Evolutionary conservation across 805 yeast species (phyloP).

Genomic region (Yarrowia yakushimensis): DNA sequence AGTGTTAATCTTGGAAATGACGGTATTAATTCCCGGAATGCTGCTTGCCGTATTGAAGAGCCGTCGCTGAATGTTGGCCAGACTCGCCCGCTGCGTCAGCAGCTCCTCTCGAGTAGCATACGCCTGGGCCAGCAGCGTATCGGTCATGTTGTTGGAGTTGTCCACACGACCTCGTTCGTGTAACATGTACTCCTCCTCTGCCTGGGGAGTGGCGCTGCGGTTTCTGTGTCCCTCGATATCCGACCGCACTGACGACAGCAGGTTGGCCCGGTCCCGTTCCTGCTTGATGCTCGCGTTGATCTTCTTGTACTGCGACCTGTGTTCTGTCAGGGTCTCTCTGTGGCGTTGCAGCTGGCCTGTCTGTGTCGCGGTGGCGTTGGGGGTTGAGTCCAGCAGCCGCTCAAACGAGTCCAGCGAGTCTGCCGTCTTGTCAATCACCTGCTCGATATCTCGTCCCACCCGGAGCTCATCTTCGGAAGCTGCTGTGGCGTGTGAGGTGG

Average conservation of each 20-base stretch:
- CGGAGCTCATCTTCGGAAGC: slow-evolving; percentile 49
- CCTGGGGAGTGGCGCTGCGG: slow-evolving; percentile 36
- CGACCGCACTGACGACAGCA: slow-evolving; percentile 69
- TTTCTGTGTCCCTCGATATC: slow-evolving; percentile 72
- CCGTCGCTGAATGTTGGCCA: slow-evolving; percentile 61
- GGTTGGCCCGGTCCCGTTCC: slow-evolving; percentile 71
- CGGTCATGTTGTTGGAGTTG: slow-evolving; percentile 69
- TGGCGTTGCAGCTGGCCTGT: slow-evolving; percentile 80
- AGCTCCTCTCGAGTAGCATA: slow-evolving; percentile 86
- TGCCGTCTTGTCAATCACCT: slow-evolving; percentile 51
- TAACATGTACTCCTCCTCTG: slow-evolving; percentile 68
- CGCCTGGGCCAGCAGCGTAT: slow-evolving; percentile 76
- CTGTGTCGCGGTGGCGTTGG: slow-evolving; percentile 64
- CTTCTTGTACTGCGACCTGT: slow-evolving; percentile 57
- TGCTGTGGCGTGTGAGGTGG: slow-evolving; percentile 49
- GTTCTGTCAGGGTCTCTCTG: slow-evolving; percentile 69
- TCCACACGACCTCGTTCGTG: slow-evolving; percentile 75
- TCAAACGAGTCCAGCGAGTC: slow-evolving; percentile 51
- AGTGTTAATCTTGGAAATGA: slow-evolving; percentile 77
- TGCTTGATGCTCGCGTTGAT: slow-evolving; percentile 58
- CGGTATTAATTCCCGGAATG: slow-evolving; percentile 77
- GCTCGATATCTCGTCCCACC: slow-evolving; percentile 49
- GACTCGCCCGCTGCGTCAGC: slow-evolving; percentile 59
- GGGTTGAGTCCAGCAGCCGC: slow-evolving; percentile 54
- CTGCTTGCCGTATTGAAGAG: slow-evolving; percentile 58